A percentile compares a stretch with the other conserved stretches of the same genome.
Evolutionary conservation across 192 early-diverging fungal genomes (phyloP).

Genomic region (Coemansia nantahalensis): DNA sequence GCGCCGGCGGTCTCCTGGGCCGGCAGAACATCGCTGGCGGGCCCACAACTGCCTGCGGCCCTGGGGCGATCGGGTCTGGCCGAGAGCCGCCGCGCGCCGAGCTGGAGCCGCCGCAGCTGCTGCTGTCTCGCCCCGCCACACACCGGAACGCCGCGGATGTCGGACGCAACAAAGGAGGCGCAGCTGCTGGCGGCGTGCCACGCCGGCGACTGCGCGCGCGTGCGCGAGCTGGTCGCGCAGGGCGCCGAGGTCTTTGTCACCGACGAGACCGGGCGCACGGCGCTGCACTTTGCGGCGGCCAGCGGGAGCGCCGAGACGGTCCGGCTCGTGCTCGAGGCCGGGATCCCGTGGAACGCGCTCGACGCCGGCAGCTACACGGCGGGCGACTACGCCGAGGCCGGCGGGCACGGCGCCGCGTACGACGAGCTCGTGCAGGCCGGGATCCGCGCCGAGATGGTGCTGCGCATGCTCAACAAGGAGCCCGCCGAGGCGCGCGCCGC

Average conservation of each 20-base stretch:
- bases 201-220: constrained; percentile 36
- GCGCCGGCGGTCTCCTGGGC: too few relatives aligned
- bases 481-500: constrained; percentile 46
- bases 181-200: constrained; percentile 45
- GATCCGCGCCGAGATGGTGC: constrained; percentile 76
- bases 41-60: too few relatives aligned
- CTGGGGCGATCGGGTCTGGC: too few relatives aligned
- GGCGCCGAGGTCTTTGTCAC: constrained; percentile 59
- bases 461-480: constrained; percentile 55
- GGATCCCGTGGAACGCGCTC: constrained; percentile 83
- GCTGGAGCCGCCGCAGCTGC: too few relatives aligned
- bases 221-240: constrained; percentile 46
- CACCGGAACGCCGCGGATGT: too few relatives aligned
- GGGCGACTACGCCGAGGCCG: constrained; percentile 76
- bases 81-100: too few relatives aligned
- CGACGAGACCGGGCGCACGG: constrained; percentile 57
- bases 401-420: constrained; percentile 70
- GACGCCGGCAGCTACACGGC: constrained; percentile 73
- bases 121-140: too few relatives aligned
- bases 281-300: constrained; percentile 70
- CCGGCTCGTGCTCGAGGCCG: constrained; percentile 55
- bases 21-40: too few relatives aligned
- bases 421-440: constrained; percentile 81
- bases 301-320: constrained; percentile 64
- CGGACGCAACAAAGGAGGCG: constrained; percentile 32